Percentiles rank a stretch among this genome's conserved stretches.
Conservation (phyloP, 768 basidiomycete species). For the Termitomyces sp. region DNA sequence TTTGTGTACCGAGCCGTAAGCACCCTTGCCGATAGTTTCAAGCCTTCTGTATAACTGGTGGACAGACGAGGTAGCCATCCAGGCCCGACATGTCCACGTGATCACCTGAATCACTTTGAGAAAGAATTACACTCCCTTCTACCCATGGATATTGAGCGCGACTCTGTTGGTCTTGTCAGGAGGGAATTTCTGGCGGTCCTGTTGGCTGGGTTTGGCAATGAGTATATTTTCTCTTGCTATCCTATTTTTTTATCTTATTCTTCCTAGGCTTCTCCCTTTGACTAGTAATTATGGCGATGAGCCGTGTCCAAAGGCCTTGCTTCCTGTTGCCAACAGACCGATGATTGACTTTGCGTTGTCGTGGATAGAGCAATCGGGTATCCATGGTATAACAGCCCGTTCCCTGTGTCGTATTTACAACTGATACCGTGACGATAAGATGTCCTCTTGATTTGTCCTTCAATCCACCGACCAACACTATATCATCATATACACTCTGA, state of each 20-base stretch:
- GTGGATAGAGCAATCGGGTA: slow-evolving; percentile 86
- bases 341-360: slow-evolving; percentile 78
- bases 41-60: slow-evolving; percentile 81
- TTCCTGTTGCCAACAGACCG: slow-evolving; percentile 84
- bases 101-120: slow-evolving; percentile 2
- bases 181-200: slow-evolving; percentile 87
- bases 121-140: background rate
- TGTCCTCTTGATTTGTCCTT: slow-evolving; percentile 81
- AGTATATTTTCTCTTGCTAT: slow-evolving; percentile 34
- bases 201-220: slow-evolving; percentile 88
- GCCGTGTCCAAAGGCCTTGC: slow-evolving; percentile 79
- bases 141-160: slow-evolving; percentile 60
- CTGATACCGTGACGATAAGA: slow-evolving; percentile 39
- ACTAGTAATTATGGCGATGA: slow-evolving; percentile 77
- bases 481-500: slow-evolving; percentile 84
- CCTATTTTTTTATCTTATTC: slow-evolving; percentile 10
- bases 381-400: slow-evolving; percentile 50
- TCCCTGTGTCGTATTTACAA: background rate
- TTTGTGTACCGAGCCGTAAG: slow-evolving; percentile 94
- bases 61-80: slow-evolving; percentile 36
- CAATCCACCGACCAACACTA: slow-evolving; percentile 66
- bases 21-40: slow-evolving; percentile 92
- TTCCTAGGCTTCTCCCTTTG: slow-evolving; percentile 60
- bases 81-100: slow-evolving; percentile 7
- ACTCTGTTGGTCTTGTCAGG: slow-evolving; percentile 43